phyloP scores from a whole-genome alignment of 345 rosid genomes.

The Eucalyptus grandis region DNA sequence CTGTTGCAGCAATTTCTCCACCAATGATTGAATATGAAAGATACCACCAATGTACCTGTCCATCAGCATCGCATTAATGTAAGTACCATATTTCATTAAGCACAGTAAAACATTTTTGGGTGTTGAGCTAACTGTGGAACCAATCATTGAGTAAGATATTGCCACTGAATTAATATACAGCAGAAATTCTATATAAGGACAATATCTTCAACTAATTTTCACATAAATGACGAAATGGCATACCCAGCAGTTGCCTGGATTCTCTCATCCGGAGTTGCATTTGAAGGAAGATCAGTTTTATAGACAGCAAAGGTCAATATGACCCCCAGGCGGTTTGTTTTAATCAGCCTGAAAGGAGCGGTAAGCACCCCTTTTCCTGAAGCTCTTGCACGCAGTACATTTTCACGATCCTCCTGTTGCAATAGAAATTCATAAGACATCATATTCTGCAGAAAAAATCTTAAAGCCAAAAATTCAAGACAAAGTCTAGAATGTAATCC shows the following conservation, averaged over 20 bases:
- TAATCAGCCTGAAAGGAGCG: constrained; percentile 86
- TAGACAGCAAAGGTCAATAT: constrained; percentile 93
- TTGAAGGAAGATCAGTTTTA: constrained; percentile 65
- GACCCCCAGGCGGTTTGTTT: constrained; percentile 90
- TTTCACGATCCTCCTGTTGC: constrained; percentile 86
- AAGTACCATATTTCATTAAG: background rate
- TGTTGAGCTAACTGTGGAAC: background rate
- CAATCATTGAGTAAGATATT: background rate
- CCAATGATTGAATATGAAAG: constrained; percentile 81
- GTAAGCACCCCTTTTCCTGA: constrained; percentile 90
- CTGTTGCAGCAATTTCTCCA: constrained; percentile 93
- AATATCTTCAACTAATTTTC: background rate
- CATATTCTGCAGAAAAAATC: background rate
- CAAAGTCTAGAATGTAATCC: background rate
- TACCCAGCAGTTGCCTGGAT: constrained; percentile 87
- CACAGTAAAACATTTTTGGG: background rate
- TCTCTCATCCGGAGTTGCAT: constrained; percentile 81
- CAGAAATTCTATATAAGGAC: background rate
- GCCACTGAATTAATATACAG: background rate
- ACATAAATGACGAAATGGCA: background rate
- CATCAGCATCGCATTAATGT: background rate
- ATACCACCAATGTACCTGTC: constrained; percentile 92
- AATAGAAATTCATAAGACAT: background rate
- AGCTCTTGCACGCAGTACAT: constrained; percentile 78
- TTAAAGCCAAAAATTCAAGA: background rate